Base-by-base conservation (phyloP, 495 filamentous ascomycete species). In the Aspergillus kassunensis region DNA sequence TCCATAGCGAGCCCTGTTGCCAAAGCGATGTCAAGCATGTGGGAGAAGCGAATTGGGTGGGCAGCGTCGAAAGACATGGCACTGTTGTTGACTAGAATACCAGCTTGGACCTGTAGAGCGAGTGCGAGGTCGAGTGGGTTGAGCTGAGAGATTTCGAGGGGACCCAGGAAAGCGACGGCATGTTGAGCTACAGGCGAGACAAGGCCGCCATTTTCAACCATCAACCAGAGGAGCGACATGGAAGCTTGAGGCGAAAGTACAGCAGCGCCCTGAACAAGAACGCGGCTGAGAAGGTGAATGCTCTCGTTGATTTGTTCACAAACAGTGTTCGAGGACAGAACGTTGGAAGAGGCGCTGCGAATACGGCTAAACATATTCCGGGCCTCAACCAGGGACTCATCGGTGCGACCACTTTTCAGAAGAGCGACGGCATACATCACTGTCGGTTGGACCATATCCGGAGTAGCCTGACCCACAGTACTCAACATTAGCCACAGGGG, bases 231-330 rank as follows among this genome's bases (percentile, higher is more conserved):
- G 33, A 86, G 69, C 48, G 77, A 76, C 74, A 84, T 80, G 55
- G 69, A 77, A 33, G 80, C 77, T 44, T 74, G 67, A 20, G 80
- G 63, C 6, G 80, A 75, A 36, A 80, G 65, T n/a, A 75, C 55
- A 43, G 73, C 65, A 35, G 63, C 68, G 40, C 69, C 70, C 60
- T 73, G 73, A 33, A 73, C 65, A 45, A 86, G 66, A 51, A 81
- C 73, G 11, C 68, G 71, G 41, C 77, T 80, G 44, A 96, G 81
- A 57, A 95, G 86, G 58, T 92, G 86, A 46, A 88, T 75, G 15
- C 83, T 88, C 63, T 97, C 92, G 58, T 95, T 92, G 42, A 96
- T 86, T 68, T 91, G 85, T 56, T 92, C 90, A 24, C 78, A 68
- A 43, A 85, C 63, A 24, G 56, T 57, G 41, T 59, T 58, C 11